phyloP scores from a whole-genome alignment of 106 monocot genomes.

The Ottelia alismoides region DNA sequence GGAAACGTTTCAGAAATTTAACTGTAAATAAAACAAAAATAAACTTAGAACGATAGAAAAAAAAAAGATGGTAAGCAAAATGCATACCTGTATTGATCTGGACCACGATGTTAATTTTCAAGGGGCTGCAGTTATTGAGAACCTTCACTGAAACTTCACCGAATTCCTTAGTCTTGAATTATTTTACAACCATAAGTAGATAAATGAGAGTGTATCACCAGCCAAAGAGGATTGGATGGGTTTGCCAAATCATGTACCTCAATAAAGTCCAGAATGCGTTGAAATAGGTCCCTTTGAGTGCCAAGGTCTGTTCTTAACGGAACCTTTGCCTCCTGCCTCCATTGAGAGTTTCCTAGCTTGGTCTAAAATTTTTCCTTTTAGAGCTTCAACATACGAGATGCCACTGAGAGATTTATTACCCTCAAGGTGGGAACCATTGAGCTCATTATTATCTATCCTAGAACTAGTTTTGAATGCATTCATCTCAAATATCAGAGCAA shows the following conservation, averaged over 20 bases:
- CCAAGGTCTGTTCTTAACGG: slow-evolving; percentile 72
- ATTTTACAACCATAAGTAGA: no score
- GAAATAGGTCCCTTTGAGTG: slow-evolving; percentile 66
- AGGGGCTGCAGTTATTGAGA: slow-evolving; percentile 37
- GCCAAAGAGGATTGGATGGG: no score
- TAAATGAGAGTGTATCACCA: no score
- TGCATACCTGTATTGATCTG: slow-evolving; percentile 42
- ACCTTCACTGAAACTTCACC: slow-evolving; percentile 62
- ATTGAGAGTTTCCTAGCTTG: slow-evolving; percentile 43
- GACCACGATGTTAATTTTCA: slow-evolving; percentile 68
- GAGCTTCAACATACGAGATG: slow-evolving; percentile 34
- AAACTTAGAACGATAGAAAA: no score
- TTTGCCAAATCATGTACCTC: slow-evolving; percentile 48
- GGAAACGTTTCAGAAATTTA: slow-evolving; percentile 86
- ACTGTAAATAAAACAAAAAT: slow-evolving; percentile 40
- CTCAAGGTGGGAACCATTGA: background rate
- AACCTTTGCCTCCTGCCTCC: slow-evolving; percentile 87
- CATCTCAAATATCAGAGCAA: slow-evolving; percentile 69
- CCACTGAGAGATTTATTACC: slow-evolving; percentile 20
- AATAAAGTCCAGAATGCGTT: slow-evolving; percentile 50
- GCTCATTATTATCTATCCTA: slow-evolving; percentile 15
- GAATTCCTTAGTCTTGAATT: slow-evolving; percentile 39
- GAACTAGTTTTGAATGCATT: slow-evolving; percentile 34
- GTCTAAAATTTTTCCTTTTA: slow-evolving; percentile 64
- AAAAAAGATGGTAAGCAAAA: no score